Evolutionary conservation across 2,329 filamentous ascomycete genomes (phyloP).

Genomic region (Colletotrichum phormii): DNA sequence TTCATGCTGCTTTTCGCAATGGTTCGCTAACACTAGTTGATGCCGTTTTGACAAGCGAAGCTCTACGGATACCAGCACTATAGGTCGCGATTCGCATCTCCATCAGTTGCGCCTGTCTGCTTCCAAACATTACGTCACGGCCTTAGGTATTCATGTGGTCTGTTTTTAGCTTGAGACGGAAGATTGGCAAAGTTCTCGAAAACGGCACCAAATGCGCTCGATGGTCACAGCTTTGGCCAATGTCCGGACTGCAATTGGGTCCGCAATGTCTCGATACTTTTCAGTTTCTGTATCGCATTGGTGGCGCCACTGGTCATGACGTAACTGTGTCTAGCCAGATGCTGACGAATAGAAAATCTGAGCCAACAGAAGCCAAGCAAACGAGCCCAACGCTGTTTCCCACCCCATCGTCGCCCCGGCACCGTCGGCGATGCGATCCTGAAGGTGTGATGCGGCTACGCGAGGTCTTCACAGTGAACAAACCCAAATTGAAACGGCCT

Average conservation of each 20-base stretch:
- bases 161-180: conserved; percentile 31
- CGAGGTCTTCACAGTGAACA: background rate
- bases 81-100: background rate
- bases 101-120: background rate
- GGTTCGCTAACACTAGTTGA: background rate
- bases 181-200: conserved; percentile 32
- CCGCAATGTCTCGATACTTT: conserved; percentile 25
- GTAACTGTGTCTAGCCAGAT: conserved; percentile 24
- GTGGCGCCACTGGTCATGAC: conserved; percentile 33
- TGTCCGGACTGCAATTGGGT: background rate
- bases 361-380: conserved; percentile 10
- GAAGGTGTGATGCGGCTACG: background rate
- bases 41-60: background rate
- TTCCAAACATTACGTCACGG: conserved; percentile 27
- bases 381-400: background rate
- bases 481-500: background rate
- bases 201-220: conserved; percentile 16
- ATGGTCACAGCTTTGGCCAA: conserved; percentile 15
- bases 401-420: conserved; percentile 15
- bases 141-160: conserved; percentile 1
- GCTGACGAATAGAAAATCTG: conserved; percentile 18
- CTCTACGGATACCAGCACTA: background rate
- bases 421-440: conserved; percentile 14
- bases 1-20: background rate
- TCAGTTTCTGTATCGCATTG: conserved; percentile 10